Evolutionary conservation across 1,284 basidiomycete genomes (phyloP).

Genomic region (Sanghuangporus sanghuang): DNA sequence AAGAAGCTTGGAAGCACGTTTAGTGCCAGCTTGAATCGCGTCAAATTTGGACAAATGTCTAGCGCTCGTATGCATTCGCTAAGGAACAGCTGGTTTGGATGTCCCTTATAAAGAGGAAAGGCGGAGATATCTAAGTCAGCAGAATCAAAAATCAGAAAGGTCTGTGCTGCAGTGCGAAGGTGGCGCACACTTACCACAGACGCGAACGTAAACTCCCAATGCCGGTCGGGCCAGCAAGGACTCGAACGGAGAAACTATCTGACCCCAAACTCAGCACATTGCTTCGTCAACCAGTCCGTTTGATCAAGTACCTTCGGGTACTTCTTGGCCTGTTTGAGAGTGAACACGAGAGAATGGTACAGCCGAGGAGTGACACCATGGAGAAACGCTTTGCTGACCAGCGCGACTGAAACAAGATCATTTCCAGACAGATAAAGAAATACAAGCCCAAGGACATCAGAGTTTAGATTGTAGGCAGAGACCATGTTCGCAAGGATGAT

Average conservation of each 20-base stretch:
- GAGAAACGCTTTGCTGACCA: conserved; percentile 59
- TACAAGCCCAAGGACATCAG: conserved; percentile 64
- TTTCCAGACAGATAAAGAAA: conserved; percentile 45
- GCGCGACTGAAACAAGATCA: conserved; percentile 53
- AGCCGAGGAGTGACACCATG: conserved; percentile 54
- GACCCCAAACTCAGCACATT: neutral
- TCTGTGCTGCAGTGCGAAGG: neutral
- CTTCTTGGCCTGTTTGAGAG: conserved; percentile 46
- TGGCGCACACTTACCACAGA: conserved; percentile 41
- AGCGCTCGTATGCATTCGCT: conserved; percentile 45
- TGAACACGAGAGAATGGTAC: conserved; percentile 53
- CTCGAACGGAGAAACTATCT: conserved; percentile 56
- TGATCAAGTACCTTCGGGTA: conserved; percentile 39
- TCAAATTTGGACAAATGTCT: conserved; percentile 43
- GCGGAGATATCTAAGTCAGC: conserved; percentile 45
- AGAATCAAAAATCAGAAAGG: neutral
- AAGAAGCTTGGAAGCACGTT: conserved; percentile 46
- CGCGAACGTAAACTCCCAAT: conserved; percentile 52
- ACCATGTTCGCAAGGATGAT: conserved; percentile 38
- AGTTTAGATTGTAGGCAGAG: conserved; percentile 59
- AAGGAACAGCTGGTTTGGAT: conserved; percentile 44
- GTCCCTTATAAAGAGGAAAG: conserved; percentile 31
- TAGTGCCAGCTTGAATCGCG: conserved; percentile 48
- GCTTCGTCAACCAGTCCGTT: neutral
- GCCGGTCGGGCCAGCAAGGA: conserved; percentile 45